Percentiles rank a stretch among this genome's conserved stretches.
phyloP scores from a whole-genome alignment of 331 rosid genomes.

The Dryas integrifolia region DNA sequence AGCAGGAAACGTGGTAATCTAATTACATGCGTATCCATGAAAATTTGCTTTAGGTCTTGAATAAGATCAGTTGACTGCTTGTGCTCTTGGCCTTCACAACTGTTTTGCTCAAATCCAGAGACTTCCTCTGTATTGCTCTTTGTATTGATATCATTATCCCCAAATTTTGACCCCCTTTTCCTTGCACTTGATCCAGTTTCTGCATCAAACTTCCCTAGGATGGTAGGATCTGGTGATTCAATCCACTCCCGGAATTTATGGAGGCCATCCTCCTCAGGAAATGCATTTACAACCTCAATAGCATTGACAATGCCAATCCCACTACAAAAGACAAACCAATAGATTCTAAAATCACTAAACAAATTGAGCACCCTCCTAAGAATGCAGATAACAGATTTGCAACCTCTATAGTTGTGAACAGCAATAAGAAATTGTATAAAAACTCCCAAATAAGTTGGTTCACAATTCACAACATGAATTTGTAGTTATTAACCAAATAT shows the following conservation, averaged over 20 bases:
- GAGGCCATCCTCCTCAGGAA: constrained; percentile 90
- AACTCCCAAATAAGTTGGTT: background rate
- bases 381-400: background rate
- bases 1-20: constrained; percentile 17
- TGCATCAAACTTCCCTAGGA: constrained; percentile 57
- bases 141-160: constrained; percentile 28
- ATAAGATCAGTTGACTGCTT: constrained; percentile 36
- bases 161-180: constrained; percentile 53
- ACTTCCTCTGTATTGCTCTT: constrained; percentile 31
- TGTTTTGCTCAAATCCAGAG: constrained; percentile 41
- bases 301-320: constrained; percentile 99
- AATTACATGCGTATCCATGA: constrained; percentile 74
- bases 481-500: background rate
- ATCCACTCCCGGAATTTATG: constrained; percentile 79
- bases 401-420: background rate
- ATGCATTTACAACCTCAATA: constrained; percentile 85
- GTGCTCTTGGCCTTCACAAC: constrained; percentile 37
- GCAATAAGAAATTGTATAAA: background rate
- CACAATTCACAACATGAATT: background rate
- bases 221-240: constrained; percentile 95
- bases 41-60: constrained; percentile 48
- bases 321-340: constrained; percentile 42
- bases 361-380: constrained; percentile 9
- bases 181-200: constrained; percentile 39
- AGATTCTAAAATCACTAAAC: constrained; percentile 26